Percentiles rank a stretch among this genome's conserved stretches.
phyloP scores from a whole-genome alignment of 768 basidiomycete species.

The Kwoniella heveanensis region DNA sequence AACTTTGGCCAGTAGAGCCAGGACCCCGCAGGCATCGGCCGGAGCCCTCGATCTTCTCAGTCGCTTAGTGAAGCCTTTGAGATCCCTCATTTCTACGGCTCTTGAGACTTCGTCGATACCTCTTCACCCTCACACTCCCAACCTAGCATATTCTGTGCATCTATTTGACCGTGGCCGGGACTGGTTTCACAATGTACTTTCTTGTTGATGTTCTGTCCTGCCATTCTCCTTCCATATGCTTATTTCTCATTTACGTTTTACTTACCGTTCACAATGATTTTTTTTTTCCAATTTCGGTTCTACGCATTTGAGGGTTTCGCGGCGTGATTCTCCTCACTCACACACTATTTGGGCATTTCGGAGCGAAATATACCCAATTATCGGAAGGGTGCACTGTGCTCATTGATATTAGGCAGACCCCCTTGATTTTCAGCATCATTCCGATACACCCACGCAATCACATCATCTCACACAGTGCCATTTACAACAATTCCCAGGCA shows the following conservation, averaged over 20 bases:
- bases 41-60: neutral
- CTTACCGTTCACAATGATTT: neutral
- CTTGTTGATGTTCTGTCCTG: neutral
- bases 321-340: neutral
- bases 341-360: conserved; percentile 1
- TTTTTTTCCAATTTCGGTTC: neutral
- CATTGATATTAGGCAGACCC: neutral
- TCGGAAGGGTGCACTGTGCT: neutral
- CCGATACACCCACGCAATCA: neutral
- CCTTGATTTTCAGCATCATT: neutral
- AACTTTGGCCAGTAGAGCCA: conserved; percentile 66
- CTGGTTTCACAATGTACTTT: conserved; percentile 2
- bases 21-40: neutral
- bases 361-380: neutral
- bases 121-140: neutral
- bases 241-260: neutral
- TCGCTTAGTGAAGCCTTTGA: neutral
- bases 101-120: neutral
- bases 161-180: too few relatives aligned
- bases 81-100: conserved; percentile 10
- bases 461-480: neutral
- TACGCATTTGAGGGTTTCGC: neutral
- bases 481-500: too few relatives aligned
- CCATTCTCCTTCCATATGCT: neutral
- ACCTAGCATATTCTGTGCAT: too few relatives aligned